Conservation (phyloP, 106 monocot species). For the Chionographis japonica region DNA sequence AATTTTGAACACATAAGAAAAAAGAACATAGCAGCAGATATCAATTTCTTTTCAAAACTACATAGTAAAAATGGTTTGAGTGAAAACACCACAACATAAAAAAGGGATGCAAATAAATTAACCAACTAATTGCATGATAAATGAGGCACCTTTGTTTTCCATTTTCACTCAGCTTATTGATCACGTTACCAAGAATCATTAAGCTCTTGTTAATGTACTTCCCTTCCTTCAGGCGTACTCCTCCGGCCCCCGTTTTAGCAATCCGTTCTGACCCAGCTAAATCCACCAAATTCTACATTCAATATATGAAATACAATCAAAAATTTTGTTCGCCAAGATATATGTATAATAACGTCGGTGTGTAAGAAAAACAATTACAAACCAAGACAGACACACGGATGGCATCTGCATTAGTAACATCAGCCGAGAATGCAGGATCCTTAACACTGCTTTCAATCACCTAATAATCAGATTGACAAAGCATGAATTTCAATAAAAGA, state of each 20-base stretch:
- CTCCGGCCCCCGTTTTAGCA: conserved; percentile 90
- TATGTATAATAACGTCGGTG: background rate
- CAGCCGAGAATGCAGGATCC: conserved; percentile 29
- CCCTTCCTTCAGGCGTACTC: conserved; percentile 93
- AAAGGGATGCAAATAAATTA: background rate
- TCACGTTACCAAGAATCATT: conserved; percentile 92
- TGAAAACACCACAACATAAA: background rate
- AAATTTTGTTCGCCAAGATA: background rate
- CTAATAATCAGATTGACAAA: conserved; percentile 23
- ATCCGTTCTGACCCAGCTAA: conserved; percentile 94
- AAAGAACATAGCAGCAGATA: too few relatives aligned
- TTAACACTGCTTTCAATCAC: conserved; percentile 91
- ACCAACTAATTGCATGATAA: background rate
- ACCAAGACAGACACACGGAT: conserved; percentile 94
- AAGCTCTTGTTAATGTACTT: conserved; percentile 98
- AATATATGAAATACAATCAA: background rate
- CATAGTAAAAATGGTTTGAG: too few relatives aligned
- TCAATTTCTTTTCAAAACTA: too few relatives aligned
- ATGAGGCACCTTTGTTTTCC: conserved; percentile 72
- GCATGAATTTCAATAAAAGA: background rate
- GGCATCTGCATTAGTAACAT: conserved; percentile 53
- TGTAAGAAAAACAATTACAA: conserved; percentile 12
- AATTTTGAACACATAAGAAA: too few relatives aligned
- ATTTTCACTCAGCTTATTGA: conserved; percentile 85
- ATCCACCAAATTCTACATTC: conserved; percentile 81